Conservation (phyloP, 2,329 filamentous ascomycete genomes). For the Fusarium sp. region DNA sequence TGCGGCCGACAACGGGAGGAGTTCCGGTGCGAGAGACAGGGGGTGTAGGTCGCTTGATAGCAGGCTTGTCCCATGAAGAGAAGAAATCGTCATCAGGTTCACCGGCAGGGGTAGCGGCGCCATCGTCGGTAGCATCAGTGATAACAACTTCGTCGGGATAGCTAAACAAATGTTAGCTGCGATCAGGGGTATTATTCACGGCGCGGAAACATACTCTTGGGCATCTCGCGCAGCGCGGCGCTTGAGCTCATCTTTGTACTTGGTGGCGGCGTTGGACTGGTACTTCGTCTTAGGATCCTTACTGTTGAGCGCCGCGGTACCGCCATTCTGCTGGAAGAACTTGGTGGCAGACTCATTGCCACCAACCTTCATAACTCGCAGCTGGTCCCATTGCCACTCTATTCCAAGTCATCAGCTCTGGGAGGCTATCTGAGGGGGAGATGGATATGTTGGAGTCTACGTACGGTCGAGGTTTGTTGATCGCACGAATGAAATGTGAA, state of each 20-base stretch:
- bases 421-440: neutral
- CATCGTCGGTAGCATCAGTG: slow-evolving; percentile 78
- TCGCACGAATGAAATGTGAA: slow-evolving; percentile 98
- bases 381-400: slow-evolving; percentile 99
- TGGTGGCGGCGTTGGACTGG: slow-evolving; percentile 89
- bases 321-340: slow-evolving; percentile 97
- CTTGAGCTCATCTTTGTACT: slow-evolving; percentile 98
- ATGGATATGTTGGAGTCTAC: slow-evolving; percentile 52
- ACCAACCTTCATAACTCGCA: slow-evolving; percentile 97
- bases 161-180: slow-evolving; percentile 61
- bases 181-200: neutral
- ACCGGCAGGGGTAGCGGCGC: slow-evolving; percentile 80
- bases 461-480: slow-evolving; percentile 98
- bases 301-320: slow-evolving; percentile 91
- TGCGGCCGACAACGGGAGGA: slow-evolving; percentile 83
- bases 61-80: slow-evolving; percentile 97
- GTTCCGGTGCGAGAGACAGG: slow-evolving; percentile 91
- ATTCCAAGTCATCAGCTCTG: slow-evolving; percentile 38
- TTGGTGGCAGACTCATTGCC: slow-evolving; percentile 98
- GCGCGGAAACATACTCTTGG: slow-evolving; percentile 75
- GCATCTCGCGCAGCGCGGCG: slow-evolving; percentile 85
- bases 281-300: slow-evolving; percentile 99
- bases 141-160: slow-evolving; percentile 89
- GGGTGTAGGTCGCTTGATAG: slow-evolving; percentile 95
- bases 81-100: slow-evolving; percentile 97